phyloP scores from a whole-genome alignment of 1,284 basidiomycete species.

The Meira nashicola region DNA sequence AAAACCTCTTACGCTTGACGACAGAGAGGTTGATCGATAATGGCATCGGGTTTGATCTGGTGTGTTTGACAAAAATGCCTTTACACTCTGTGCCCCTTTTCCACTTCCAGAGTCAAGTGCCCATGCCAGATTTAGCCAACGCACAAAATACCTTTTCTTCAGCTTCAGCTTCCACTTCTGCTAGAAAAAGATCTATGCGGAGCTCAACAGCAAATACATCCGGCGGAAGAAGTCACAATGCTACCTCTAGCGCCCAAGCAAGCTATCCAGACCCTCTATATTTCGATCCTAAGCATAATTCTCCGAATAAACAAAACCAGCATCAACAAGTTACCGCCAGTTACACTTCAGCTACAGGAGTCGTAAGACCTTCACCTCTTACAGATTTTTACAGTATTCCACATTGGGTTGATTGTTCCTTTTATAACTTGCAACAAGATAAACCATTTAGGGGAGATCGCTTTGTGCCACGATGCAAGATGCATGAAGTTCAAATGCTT shows the following conservation, averaged over 20 bases:
- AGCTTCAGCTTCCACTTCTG: not conserved
- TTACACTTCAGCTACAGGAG: not conserved
- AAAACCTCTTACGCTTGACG: conserved; percentile 81
- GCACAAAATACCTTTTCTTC: not conserved
- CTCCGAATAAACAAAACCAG: conserved; percentile 4
- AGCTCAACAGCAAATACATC: not conserved
- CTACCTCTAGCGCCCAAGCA: not conserved
- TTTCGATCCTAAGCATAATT: conserved; percentile 28
- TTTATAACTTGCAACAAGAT: conserved; percentile 52
- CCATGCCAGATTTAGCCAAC: conserved; percentile 8
- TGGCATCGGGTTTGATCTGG: conserved; percentile 81
- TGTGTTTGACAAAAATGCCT: conserved; percentile 86
- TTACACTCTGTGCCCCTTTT: conserved; percentile 68
- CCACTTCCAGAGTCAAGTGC: conserved; percentile 32
- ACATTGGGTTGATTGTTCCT: conserved; percentile 52
- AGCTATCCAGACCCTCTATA: conserved; percentile 38
- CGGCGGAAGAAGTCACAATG: not conserved
- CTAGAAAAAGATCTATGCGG: not conserved
- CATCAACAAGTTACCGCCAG: not conserved
- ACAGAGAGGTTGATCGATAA: conserved; percentile 94
- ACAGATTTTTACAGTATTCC: conserved; percentile 46
- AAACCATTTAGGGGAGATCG: conserved; percentile 47
- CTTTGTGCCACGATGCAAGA: conserved; percentile 51
- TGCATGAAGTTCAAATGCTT: conserved; percentile 51
- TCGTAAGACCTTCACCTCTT: not conserved